phyloP scores from a whole-genome alignment of 2,329 filamentous ascomycete genomes.

The Cladosporium sp. region DNA sequence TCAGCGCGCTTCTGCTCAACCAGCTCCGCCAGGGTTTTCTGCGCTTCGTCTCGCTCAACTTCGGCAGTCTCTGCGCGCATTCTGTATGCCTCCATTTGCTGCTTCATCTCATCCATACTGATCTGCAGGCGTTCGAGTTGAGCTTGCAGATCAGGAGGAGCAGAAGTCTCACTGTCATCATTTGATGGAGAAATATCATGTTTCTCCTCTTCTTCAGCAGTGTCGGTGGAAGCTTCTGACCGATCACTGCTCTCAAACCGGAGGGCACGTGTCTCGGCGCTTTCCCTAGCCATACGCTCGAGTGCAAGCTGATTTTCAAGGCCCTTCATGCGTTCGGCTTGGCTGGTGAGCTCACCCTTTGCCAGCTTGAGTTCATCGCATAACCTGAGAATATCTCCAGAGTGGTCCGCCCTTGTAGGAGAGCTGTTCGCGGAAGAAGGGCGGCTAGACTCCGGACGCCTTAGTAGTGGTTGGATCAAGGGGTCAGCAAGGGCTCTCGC shows the following conservation, averaged over 20 bases:
- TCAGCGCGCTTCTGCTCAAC: conserved; percentile 76
- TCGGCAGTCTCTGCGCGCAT: conserved; percentile 77
- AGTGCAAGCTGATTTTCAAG: conserved; percentile 75
- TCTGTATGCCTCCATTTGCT: conserved; percentile 76
- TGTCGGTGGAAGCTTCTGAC: conserved; percentile 43
- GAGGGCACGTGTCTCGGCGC: conserved; percentile 79
- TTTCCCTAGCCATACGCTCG: conserved; percentile 78
- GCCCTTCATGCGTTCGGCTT: conserved; percentile 75
- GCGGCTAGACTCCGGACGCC: conserved; percentile 73
- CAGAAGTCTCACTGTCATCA: conserved; percentile 33
- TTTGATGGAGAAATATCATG: neutral
- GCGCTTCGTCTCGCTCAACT: conserved; percentile 68
- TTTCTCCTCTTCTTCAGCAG: conserved; percentile 21
- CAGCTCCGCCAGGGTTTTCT: conserved; percentile 82
- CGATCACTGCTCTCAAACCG: conserved; percentile 63
- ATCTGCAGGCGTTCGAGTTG: conserved; percentile 73
- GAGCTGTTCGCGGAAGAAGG: conserved; percentile 58
- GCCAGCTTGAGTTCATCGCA: conserved; percentile 81
- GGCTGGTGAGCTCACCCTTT: conserved; percentile 83
- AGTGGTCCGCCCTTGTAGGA: conserved; percentile 59
- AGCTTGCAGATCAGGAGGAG: conserved; percentile 57
- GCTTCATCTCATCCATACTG: conserved; percentile 79
- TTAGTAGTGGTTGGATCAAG: conserved; percentile 62
- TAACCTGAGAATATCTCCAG: conserved; percentile 77
- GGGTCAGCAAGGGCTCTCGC: conserved; percentile 49